Evolutionary conservation across 306 rosid genomes (phyloP).

Genomic region (Begonia masoniana): DNA sequence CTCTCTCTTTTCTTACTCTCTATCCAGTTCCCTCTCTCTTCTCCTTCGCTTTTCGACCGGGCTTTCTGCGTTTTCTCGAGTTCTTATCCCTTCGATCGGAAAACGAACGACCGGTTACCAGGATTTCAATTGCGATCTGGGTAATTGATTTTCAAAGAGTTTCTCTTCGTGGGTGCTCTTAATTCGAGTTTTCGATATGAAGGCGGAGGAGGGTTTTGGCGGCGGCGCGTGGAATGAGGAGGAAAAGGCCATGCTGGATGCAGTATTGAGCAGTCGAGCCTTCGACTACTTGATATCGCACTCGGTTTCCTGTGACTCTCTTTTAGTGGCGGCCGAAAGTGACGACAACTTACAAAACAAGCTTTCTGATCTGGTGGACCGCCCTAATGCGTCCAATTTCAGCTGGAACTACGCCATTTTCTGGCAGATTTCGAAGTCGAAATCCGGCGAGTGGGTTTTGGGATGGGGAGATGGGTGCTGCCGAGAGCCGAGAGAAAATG

Average conservation of each 20-base stretch:
- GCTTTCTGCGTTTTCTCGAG: too few species aligned
- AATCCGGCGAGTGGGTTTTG: slow-evolving; percentile 64
- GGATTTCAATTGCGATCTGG: slow-evolving; percentile 16
- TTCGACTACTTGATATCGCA: slow-evolving; percentile 50
- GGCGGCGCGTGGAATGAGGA: slow-evolving; percentile 60
- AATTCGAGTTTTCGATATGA: slow-evolving; percentile 35
- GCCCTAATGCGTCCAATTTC: slow-evolving; percentile 54
- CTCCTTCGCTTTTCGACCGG: too few species aligned
- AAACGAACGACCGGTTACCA: too few species aligned
- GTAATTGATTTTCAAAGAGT: slow-evolving; percentile 12
- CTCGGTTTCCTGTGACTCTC: slow-evolving; percentile 62
- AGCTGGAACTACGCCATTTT: slow-evolving; percentile 93
- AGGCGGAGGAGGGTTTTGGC: slow-evolving; percentile 58
- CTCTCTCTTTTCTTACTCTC: too few species aligned
- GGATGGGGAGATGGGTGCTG: slow-evolving; percentile 99
- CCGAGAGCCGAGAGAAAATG: slow-evolving; percentile 72
- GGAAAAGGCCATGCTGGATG: slow-evolving; percentile 48
- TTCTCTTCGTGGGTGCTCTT: neutral
- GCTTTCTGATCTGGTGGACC: slow-evolving; percentile 93
- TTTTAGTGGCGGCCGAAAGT: slow-evolving; percentile 56
- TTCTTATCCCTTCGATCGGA: too few species aligned
- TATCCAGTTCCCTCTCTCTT: too few species aligned
- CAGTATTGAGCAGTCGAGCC: slow-evolving; percentile 62
- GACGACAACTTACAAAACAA: slow-evolving; percentile 68
- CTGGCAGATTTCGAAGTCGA: slow-evolving; percentile 89